phyloP scores from a whole-genome alignment of 345 rosid genomes.

The Nephelium lappaceum region DNA sequence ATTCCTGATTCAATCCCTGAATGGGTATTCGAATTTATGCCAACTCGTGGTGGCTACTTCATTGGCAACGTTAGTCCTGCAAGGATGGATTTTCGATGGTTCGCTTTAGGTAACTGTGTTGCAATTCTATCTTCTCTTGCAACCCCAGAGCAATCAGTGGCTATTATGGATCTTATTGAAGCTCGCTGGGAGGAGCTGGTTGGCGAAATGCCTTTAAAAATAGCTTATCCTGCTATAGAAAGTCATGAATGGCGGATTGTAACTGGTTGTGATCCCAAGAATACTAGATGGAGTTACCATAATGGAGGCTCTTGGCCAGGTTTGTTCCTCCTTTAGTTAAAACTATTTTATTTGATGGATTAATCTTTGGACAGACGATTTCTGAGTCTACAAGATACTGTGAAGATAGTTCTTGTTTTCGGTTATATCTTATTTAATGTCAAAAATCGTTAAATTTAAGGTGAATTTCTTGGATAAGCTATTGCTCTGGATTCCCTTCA shows the following conservation, averaged over 20 bases:
- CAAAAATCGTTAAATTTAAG: background rate
- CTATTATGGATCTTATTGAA: conserved; percentile 71
- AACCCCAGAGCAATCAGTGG: conserved; percentile 67
- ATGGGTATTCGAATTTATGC: conserved; percentile 74
- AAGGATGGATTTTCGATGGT: conserved; percentile 77
- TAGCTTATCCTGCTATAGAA: conserved; percentile 60
- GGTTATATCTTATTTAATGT: background rate
- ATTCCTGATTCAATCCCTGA: conserved; percentile 68
- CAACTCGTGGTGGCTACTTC: conserved; percentile 65
- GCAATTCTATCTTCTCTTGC: conserved; percentile 61
- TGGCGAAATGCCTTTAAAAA: conserved; percentile 69
- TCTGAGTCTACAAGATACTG: background rate
- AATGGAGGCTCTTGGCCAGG: conserved; percentile 83
- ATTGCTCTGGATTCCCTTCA: background rate
- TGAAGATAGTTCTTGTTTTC: background rate
- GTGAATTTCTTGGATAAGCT: background rate
- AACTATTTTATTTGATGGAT: background rate
- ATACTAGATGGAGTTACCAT: conserved; percentile 69
- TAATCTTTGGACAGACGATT: background rate
- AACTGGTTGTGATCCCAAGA: conserved; percentile 68
- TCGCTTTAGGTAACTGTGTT: conserved; percentile 59
- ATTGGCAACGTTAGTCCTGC: conserved; percentile 81
- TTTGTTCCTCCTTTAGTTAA: conserved; percentile 18
- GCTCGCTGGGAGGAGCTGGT: conserved; percentile 67
- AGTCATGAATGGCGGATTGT: conserved; percentile 62